These are phyloP conservation scores for Phaeophleospora eucalypticola DNA, from an alignment of 2,329 filamentous ascomycete genomes.

Conservation along the genomic window DNA sequence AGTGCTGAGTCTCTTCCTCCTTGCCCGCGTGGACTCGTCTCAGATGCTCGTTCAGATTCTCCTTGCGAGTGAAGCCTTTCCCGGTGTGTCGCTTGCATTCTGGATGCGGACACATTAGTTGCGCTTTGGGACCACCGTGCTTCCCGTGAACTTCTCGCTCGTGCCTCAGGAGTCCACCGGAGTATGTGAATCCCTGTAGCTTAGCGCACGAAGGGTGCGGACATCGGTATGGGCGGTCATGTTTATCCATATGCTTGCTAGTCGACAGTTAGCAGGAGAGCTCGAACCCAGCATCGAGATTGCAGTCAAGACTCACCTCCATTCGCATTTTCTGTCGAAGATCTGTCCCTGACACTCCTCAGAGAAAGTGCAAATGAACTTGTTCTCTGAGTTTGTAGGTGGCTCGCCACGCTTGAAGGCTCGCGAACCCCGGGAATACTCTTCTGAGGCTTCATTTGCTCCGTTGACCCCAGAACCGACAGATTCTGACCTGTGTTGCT, in stretches of 20 bases:
- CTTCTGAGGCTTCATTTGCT: constrained; percentile 10
- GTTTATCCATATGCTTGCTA: constrained; percentile 98
- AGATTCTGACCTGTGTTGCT: constrained; percentile 11
- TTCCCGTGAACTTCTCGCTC: constrained; percentile 91
- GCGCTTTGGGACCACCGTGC: constrained; percentile 82
- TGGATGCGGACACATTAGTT: constrained; percentile 76
- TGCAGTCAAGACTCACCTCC: constrained; percentile 66
- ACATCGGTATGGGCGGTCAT: constrained; percentile 90
- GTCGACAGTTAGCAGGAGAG: background rate
- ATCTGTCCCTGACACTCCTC: constrained; percentile 64
- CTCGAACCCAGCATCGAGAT: background rate
- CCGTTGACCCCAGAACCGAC: constrained; percentile 10
- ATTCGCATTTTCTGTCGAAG: constrained; percentile 85
- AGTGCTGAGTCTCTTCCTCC: constrained; percentile 17
- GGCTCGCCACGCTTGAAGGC: constrained; percentile 44
- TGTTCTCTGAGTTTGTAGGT: constrained; percentile 63
- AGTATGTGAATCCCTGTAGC: constrained; percentile 90
- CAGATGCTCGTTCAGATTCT: constrained; percentile 91
- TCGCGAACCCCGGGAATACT: constrained; percentile 22
- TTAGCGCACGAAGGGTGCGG: constrained; percentile 79
- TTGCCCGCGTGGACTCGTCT: constrained; percentile 67
- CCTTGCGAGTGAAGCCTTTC: constrained; percentile 85
- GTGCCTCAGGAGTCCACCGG: constrained; percentile 81
- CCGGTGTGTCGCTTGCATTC: constrained; percentile 88
- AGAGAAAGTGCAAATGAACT: constrained; percentile 67